phyloP scores from a whole-genome alignment of 768 basidiomycete species.

The Suillus alpinus region DNA sequence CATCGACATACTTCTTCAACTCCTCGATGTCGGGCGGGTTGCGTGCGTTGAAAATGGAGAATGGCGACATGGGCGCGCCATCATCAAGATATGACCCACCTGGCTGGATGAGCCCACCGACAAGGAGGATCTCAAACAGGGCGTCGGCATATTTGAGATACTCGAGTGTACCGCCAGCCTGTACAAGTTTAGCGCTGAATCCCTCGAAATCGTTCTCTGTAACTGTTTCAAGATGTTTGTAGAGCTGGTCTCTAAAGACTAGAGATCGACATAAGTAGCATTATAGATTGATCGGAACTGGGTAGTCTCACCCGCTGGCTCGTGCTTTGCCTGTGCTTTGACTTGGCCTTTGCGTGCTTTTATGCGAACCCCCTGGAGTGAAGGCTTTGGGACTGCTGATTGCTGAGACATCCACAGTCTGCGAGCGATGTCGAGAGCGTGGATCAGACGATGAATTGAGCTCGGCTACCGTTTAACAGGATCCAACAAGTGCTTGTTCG shows the following conservation, averaged over 20 bases:
- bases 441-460: constrained; percentile 12
- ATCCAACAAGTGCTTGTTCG: constrained; percentile 7
- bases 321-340: constrained; percentile 92
- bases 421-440: constrained; percentile 33
- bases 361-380: constrained; percentile 89
- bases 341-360: constrained; percentile 92
- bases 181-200: constrained; percentile 79
- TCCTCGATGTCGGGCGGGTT: constrained; percentile 79
- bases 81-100: constrained; percentile 92
- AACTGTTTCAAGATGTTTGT: constrained; percentile 86
- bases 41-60: constrained; percentile 82
- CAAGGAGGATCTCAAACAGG: constrained; percentile 93
- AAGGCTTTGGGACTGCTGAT: constrained; percentile 80
- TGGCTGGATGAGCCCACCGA: constrained; percentile 94
- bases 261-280: constrained; percentile 13
- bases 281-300: neutral
- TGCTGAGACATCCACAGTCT: constrained; percentile 90
- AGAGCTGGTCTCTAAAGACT: constrained; percentile 94
- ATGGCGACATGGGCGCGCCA: constrained; percentile 79
- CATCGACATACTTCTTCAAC: constrained; percentile 91
- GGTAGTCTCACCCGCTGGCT: constrained; percentile 58
- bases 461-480: neutral
- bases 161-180: constrained; percentile 91
- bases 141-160: constrained; percentile 96
- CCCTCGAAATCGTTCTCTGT: constrained; percentile 78